Evolutionary conservation across 2,329 filamentous ascomycete genomes (phyloP), one percentile per base, ranked within the genome.

Genomic region (Talaromyces sp.): DNA sequence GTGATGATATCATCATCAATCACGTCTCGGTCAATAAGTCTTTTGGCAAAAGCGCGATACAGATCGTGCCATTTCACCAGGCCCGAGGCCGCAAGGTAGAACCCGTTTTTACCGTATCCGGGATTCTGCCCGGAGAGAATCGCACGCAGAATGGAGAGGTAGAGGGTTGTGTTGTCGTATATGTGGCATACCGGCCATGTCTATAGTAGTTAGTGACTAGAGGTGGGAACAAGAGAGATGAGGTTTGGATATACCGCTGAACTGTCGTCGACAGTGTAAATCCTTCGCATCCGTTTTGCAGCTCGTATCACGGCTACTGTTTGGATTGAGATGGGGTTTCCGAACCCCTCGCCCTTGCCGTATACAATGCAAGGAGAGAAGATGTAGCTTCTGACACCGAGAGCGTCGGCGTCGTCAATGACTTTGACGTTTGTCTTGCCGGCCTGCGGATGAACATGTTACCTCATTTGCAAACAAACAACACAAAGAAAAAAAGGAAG

Each of bases 341-440:
- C 78, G 57, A 81, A 81, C 0, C 80, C 79, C 58, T 76, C 72
- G 2, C 79, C 77, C 56, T 74, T 67, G 6, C 80, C 80, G 61
- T 80, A 82, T 13, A 83, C 81, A 28, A 83, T 77, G 62, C 80
- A 83, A 1, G 80, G 81, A 0, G 68, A 69, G 64, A 83, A 82
- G n/a, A 83, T 75, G 61, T 83, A 83, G 58, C 73, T 77, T 31
- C 69, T 70, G 2, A 83, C 77, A 0, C 77, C 78, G 13, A 72
- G 59, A 10, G 63, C 63, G 22, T 78, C 75, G 5, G 73, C 72
- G 5, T 70, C 66, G 17, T 81, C 78, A 36, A 80, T 76, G 8
- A 81, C 69, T 0, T 59, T 65, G 37, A 68, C 72, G 58, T 81
- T 81, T 7, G 75, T 70, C 0, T 67, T 60, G 2, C 78, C 60